Conservation (phyloP, 176 grass and related monocot species). For the Hsuehochloa calcarea region DNA sequence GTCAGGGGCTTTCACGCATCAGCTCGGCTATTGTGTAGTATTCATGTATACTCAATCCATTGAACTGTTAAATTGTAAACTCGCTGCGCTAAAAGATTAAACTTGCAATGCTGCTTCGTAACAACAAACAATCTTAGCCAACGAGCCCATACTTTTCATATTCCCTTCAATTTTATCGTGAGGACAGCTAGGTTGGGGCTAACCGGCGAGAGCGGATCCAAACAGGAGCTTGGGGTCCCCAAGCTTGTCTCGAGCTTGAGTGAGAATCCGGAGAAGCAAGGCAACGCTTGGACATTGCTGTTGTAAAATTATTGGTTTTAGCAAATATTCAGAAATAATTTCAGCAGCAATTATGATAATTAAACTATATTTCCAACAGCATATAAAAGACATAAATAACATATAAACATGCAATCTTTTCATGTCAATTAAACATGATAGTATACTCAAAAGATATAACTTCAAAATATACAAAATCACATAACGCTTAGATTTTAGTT, state of each 20-base stretch:
- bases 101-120: not conserved
- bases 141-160: not conserved
- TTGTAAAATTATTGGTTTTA: too few relatives aligned
- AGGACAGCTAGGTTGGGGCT: not conserved
- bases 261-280: constrained; percentile 26
- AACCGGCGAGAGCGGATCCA: not conserved
- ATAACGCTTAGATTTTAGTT: too few relatives aligned
- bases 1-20: not conserved
- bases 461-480: too few relatives aligned
- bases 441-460: too few relatives aligned
- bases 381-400: too few relatives aligned
- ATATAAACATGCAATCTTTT: too few relatives aligned
- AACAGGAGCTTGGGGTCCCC: not conserved
- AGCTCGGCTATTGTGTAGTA: not conserved
- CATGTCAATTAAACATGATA: too few relatives aligned
- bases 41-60: not conserved
- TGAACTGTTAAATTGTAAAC: not conserved
- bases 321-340: too few relatives aligned
- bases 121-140: not conserved
- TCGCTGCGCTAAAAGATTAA: not conserved
- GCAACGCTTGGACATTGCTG: not conserved
- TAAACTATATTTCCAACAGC: too few relatives aligned
- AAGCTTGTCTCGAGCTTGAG: not conserved
- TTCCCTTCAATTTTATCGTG: not conserved
- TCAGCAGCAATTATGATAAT: too few relatives aligned